Conservation (phyloP, 2,329 filamentous ascomycete genomes). For the Ceratocystis ficicola region DNA sequence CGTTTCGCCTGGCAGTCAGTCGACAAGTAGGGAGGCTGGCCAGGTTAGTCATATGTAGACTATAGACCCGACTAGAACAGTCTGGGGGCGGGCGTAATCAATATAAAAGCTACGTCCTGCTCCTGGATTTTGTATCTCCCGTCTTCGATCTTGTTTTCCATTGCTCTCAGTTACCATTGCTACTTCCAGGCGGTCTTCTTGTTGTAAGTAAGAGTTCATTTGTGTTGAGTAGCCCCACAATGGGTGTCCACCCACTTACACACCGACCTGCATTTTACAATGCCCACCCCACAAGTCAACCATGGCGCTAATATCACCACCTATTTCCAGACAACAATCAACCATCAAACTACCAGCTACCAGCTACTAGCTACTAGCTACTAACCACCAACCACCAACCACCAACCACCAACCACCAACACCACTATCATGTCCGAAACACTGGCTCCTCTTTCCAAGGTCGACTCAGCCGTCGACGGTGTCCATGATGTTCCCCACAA, state of each 20-base stretch:
- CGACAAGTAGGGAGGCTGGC: background rate
- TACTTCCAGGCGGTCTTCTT: background rate
- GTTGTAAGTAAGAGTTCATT: background rate
- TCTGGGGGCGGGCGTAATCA: background rate
- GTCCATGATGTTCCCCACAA: constrained; percentile 30
- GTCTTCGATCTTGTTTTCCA: background rate
- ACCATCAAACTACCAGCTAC: background rate
- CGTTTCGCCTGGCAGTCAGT: background rate
- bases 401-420: background rate
- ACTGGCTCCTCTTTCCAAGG: constrained; percentile 55
- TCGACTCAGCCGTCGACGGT: constrained; percentile 84
- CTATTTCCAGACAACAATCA: background rate
- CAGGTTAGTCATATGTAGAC: background rate
- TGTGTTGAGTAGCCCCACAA: background rate
- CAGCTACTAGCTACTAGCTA: background rate
- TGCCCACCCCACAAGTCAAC: background rate
- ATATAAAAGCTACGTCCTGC: constrained; percentile 8
- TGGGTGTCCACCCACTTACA: constrained; percentile 9
- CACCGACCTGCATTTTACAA: background rate
- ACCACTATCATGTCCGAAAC: constrained; percentile 33
- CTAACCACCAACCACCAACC: background rate
- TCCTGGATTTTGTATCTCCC: background rate
- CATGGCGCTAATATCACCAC: background rate
- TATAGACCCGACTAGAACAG: background rate
- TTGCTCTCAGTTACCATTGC: background rate